phyloP scores from a whole-genome alignment of 1,139 yeast genomes.

The Yamadazyma siamensis region DNA sequence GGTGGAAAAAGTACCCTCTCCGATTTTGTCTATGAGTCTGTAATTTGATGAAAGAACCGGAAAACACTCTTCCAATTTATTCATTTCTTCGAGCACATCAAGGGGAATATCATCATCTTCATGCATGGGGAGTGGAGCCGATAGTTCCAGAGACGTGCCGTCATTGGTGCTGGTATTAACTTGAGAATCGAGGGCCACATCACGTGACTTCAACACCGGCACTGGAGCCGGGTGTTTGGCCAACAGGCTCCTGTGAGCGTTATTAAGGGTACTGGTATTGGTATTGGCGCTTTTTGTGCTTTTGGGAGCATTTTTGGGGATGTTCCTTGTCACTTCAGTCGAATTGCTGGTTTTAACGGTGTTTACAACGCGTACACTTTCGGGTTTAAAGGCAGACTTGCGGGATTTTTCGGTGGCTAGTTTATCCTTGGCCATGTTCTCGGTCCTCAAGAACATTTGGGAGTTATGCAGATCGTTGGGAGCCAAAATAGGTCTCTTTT shows the following conservation, averaged over 20 bases:
- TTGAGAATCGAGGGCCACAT: too few relatives aligned
- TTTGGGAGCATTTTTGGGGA: background rate
- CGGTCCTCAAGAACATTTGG: constrained; percentile 3
- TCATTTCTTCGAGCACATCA: constrained; percentile 66
- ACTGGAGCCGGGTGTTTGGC: background rate
- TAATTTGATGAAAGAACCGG: constrained; percentile 59
- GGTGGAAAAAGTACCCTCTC: constrained; percentile 92
- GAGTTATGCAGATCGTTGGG: constrained; percentile 2
- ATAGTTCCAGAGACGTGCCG: background rate
- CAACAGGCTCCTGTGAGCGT: background rate
- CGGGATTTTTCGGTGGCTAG: background rate
- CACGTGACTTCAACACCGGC: background rate
- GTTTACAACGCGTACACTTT: background rate
- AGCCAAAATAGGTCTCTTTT: constrained; percentile 3
- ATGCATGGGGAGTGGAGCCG: constrained; percentile 9
- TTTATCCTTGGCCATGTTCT: constrained; percentile 4
- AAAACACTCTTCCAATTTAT: constrained; percentile 58
- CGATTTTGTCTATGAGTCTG: constrained; percentile 76
- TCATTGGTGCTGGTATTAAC: background rate
- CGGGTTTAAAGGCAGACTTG: too few relatives aligned
- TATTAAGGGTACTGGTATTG: too few relatives aligned
- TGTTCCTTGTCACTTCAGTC: background rate
- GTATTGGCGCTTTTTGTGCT: too few relatives aligned
- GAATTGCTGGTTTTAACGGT: background rate
- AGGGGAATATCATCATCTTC: constrained; percentile 47